Evolutionary conservation across 2,329 filamentous ascomycete genomes (phyloP).

Genomic region (Tolypocladium sp.): DNA sequence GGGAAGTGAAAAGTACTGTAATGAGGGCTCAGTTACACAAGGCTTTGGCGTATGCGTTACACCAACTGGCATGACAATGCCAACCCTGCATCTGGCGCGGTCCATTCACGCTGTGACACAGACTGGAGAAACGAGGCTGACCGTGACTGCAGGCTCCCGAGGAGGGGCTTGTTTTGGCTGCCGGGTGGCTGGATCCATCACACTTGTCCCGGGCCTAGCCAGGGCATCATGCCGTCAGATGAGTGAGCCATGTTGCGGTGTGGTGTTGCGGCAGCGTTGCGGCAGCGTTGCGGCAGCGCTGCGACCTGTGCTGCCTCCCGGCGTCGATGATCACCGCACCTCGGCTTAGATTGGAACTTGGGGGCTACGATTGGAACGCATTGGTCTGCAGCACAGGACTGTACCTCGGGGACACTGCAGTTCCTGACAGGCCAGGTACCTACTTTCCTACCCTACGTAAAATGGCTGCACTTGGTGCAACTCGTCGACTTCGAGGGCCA

Average conservation of each 20-base stretch:
- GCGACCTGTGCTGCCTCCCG: background rate
- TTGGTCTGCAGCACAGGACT: background rate
- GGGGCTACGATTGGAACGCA: background rate
- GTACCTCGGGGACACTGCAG: background rate
- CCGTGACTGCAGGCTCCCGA: background rate
- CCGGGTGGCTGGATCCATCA: background rate
- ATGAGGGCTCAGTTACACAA: background rate
- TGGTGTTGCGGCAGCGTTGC: background rate
- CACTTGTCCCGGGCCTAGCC: background rate
- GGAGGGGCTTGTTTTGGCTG: background rate
- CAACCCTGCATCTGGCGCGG: slow-evolving; percentile 1
- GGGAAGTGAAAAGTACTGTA: background rate
- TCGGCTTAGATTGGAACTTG: background rate
- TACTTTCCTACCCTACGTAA: too few relatives aligned
- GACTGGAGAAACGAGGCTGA: background rate
- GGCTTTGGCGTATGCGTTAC: background rate
- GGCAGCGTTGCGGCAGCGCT: too few relatives aligned
- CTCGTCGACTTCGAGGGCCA: too few relatives aligned
- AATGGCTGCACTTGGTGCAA: too few relatives aligned
- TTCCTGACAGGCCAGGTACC: background rate
- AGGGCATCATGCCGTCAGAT: background rate
- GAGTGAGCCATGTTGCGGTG: background rate
- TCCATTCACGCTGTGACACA: background rate
- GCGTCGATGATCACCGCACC: background rate
- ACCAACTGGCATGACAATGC: background rate